Base-by-base conservation (phyloP, 257 asterid genomes). In the Catharanthus roseus region DNA sequence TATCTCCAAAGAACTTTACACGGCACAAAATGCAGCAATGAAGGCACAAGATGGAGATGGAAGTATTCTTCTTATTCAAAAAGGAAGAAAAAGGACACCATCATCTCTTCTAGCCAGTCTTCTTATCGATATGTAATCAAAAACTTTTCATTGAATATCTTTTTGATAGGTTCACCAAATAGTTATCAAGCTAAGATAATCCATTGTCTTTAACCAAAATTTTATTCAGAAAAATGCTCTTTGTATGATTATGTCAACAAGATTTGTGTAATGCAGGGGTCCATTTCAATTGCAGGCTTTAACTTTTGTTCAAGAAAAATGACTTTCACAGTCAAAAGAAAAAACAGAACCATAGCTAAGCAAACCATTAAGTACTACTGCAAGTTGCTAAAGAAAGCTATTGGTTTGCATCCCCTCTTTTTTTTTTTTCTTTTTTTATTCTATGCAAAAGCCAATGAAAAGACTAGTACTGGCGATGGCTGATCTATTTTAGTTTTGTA, bases 1-100 rank as follows among this genome's bases (percentile, higher is more conserved):
- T 74, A 79, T 79, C 74, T 31, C 58, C 39, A 38, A 49, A 1
- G 61, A 54, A 74, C 79, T 70, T 70, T 71, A 65, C 63, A 66
- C 64, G 49, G 68, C 65, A 33, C 58, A 75, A 64, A 71, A 57
- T 39, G 71, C 53, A 24, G 44, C 56, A 65, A 61, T 58, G 72
- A 31, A 53, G 53, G 76, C 77, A 23, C 12, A 26, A 31, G 76
- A 78, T 65, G 57, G 23, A 53, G 75, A 71, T 69, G 65, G 36
- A 57, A 70, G 76, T 31, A 69, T n/a, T 31, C 64, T 29, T 56
- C 24, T 3, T 28, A 47, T 56, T 45, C 61, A 19, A 53, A 33
- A 21, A 50, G 69, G 21, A 41, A 4, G 31, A 67, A 71, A 60
- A 39, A 33, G 36, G 18, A 19, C n/a, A n/a, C n/a, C n/a, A n/a